phyloP scores from a whole-genome alignment of 1,139 yeast species.

The Saccharomycopsis crataegensis region DNA sequence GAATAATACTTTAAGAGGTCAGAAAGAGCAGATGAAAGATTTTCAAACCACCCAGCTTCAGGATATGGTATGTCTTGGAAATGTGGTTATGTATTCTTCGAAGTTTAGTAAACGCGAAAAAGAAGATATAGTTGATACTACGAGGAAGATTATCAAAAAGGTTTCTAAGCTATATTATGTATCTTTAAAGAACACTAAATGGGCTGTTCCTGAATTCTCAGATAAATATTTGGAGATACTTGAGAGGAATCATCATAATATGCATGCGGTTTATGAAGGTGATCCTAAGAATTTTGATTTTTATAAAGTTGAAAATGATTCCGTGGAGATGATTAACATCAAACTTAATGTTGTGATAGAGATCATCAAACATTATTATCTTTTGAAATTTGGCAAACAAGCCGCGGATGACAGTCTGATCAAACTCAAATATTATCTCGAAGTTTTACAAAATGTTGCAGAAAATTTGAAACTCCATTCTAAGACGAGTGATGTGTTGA shows the following conservation, averaged over 20 bases:
- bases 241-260: constrained; percentile 2
- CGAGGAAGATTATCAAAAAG: constrained; percentile 4
- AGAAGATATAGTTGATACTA: constrained; percentile 1
- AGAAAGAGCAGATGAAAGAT: neutral
- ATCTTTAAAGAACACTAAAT: neutral
- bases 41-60: constrained; percentile 8
- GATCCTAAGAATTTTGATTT: constrained; percentile 4
- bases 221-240: constrained; percentile 4
- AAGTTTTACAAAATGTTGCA: constrained; percentile 12
- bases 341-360: constrained; percentile 14
- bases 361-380: constrained; percentile 11
- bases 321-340: constrained; percentile 6
- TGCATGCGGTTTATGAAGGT: neutral
- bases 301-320: constrained; percentile 8
- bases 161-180: constrained; percentile 11
- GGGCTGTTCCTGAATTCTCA: neutral
- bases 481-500: constrained; percentile 13
- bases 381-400: constrained; percentile 1
- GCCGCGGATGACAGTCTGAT: neutral
- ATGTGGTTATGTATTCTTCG: neutral
- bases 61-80: constrained; percentile 10
- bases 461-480: constrained; percentile 3
- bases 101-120: neutral
- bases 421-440: constrained; percentile 9
- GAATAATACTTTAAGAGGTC: neutral